Evolutionary conservation across 2,329 filamentous ascomycete genomes (phyloP).

Genomic region (Aspergillus phoenicis): DNA sequence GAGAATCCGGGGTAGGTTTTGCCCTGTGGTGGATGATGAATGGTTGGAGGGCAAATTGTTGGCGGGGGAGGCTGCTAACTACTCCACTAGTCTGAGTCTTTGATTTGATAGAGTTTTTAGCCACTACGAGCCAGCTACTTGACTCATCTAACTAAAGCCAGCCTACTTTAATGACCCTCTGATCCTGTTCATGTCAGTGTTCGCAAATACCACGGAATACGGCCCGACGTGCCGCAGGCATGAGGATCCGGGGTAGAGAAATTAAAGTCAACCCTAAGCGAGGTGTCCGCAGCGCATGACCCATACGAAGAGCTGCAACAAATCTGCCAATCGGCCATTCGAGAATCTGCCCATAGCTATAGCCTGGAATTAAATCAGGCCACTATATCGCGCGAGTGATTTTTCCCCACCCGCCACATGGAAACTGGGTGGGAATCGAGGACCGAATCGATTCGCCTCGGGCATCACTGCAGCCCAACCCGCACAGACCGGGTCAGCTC

Average conservation of each 20-base stretch:
- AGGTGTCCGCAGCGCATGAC: neutral
- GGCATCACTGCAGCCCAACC: too few species aligned
- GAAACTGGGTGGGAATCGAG: too few species aligned
- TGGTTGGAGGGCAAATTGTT: neutral
- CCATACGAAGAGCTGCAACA: neutral
- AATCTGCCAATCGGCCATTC: too few species aligned
- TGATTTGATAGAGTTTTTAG: neutral
- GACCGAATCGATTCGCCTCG: too few species aligned
- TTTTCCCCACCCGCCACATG: too few species aligned
- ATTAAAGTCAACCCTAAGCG: neutral
- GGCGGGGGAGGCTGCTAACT: neutral
- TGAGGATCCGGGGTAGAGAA: neutral
- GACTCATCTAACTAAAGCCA: neutral
- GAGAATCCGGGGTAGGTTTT: slow-evolving; percentile 7
- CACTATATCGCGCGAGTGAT: too few species aligned
- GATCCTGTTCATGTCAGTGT: too few species aligned
- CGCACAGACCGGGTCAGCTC: too few species aligned
- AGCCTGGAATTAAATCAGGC: too few species aligned
- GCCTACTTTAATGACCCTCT: neutral
- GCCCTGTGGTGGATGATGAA: neutral
- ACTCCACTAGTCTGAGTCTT: too few species aligned
- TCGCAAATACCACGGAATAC: neutral
- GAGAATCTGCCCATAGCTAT: too few species aligned
- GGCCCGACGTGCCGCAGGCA: slow-evolving; percentile 5
- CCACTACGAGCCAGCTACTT: neutral